These are phyloP conservation scores for Austroboletus eburneus DNA, from an alignment of 768 basidiomycete species.

Conservation along the genomic window DNA sequence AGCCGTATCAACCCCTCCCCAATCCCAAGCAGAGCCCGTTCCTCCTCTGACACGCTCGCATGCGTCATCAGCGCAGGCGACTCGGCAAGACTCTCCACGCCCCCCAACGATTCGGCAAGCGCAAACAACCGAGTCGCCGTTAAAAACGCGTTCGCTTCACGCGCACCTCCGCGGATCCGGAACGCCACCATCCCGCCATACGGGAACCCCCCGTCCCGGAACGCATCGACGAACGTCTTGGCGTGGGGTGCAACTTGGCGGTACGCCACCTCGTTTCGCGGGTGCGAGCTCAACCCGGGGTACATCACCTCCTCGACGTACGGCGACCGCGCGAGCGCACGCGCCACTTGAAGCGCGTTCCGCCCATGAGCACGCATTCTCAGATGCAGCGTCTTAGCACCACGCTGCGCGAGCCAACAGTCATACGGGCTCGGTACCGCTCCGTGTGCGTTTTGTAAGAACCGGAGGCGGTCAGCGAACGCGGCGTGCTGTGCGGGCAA, in stretches of 20 bases:
- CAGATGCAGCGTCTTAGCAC: slow-evolving; percentile 86
- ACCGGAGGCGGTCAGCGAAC: slow-evolving; percentile 59
- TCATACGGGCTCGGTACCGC: slow-evolving; percentile 85
- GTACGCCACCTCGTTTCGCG: slow-evolving; percentile 62
- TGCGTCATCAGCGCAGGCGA: slow-evolving; percentile 90
- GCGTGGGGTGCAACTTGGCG: slow-evolving; percentile 66
- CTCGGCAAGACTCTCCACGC: slow-evolving; percentile 89
- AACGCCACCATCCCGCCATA: slow-evolving; percentile 89
- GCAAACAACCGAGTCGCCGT: slow-evolving; percentile 62
- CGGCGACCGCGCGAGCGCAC: slow-evolving; percentile 47
- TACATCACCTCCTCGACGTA: slow-evolving; percentile 82
- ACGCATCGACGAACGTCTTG: slow-evolving; percentile 50
- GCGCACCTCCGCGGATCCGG: slow-evolving; percentile 48
- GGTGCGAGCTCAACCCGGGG: slow-evolving; percentile 76
- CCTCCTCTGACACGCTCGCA: slow-evolving; percentile 63
- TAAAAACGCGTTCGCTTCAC: slow-evolving; percentile 64
- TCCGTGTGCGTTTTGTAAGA: slow-evolving; percentile 87
- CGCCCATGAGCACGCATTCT: slow-evolving; percentile 84
- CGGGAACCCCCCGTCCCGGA: slow-evolving; percentile 52
- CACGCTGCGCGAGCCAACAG: slow-evolving; percentile 85
- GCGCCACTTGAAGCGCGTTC: slow-evolving; percentile 76
- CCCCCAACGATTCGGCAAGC: slow-evolving; percentile 86
- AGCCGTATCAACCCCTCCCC: slow-evolving; percentile 72
- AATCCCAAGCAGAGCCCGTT: slow-evolving; percentile 71
- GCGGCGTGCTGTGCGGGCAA: slow-evolving; percentile 52